Evolutionary conservation across 2,329 filamentous ascomycete species (phyloP), one percentile per base, ranked within the genome.

Genomic region (Colletotrichum nymphaeae): DNA sequence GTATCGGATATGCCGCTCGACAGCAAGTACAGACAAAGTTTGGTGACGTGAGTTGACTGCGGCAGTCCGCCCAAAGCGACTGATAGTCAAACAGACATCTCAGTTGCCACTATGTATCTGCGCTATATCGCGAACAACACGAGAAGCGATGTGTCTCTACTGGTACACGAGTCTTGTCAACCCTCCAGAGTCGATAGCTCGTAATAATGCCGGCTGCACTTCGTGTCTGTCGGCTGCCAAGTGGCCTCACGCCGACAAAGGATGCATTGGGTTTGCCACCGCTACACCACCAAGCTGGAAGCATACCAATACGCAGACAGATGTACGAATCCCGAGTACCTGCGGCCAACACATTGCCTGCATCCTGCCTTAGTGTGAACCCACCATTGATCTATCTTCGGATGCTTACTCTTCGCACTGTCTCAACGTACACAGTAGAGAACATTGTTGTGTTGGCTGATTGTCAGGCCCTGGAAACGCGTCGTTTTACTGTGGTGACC

Each of bases 251-350:
- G 46, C 24, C 11, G 14, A 35, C 26, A n/a, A 57, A 37, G 52
- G 49, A 24, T 64, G 28, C 22, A 12, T 22, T 49, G 11, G 22
- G 63, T 58, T 66, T 66, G 63, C 63, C 53, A 66, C 63, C 42
- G 42, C 42, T 22, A 19, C 42, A 49, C 42, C 19, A 49, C 16
- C 37, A 16, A 42, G 8, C 37, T 42, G 37, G 37, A 42, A 19
- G 37, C 37, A 42, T 14, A 19, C 37, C 14, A 16, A 42, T 16
- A 19, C 19, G 42, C 24, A 49, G 30, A 37, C 32, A 62, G 16
- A 60, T 7, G 42, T 49, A 49, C 42, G 8, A 11, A 49, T 49
- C 19, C 42, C 42, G 19, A 42, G 16, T 42, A 19, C 37, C 16
- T 42, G 37, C 37, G 37, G 37, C 37, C 37, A 42, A 42, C 37